These are phyloP conservation scores for Saposhnikovia divaricata DNA, from an alignment of 129 eudicot species.

Conservation along the genomic window DNA sequence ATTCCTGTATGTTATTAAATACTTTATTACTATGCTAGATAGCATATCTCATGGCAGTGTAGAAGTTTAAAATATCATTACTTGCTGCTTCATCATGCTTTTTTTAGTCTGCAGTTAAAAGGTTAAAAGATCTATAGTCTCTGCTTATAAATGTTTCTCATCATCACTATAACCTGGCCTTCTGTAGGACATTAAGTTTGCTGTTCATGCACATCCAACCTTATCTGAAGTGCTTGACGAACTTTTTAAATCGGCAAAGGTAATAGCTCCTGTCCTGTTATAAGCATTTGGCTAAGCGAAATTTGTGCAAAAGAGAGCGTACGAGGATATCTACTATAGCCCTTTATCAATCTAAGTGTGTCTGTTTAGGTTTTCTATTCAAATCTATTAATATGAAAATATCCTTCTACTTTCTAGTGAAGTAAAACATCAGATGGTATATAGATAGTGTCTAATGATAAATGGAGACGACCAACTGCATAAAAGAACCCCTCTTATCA, in stretches of 20 bases:
- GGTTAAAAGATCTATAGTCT: not conserved
- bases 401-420: not conserved
- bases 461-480: constrained; percentile 10
- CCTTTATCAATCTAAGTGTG: not conserved
- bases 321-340: not conserved
- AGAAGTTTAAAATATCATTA: not conserved
- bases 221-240: constrained; percentile 96
- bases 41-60: not conserved
- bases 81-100: not conserved
- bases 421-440: not conserved
- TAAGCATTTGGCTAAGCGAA: not conserved
- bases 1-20: not conserved
- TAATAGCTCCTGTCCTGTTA: constrained; percentile 22
- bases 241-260: constrained; percentile 96
- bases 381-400: not conserved
- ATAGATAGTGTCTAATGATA: not conserved
- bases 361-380: not conserved
- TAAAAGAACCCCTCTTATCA: constrained; percentile 19
- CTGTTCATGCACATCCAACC: constrained; percentile 99
- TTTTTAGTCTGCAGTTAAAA: not conserved
- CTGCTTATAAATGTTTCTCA: not conserved
- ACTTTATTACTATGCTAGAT: not conserved
- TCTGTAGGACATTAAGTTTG: constrained; percentile 76
- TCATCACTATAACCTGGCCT: constrained; percentile 4
- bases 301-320: not conserved